Evolutionary conservation across 2,329 filamentous ascomycete species (phyloP).

Genomic region (Delphinella strobiligena): DNA sequence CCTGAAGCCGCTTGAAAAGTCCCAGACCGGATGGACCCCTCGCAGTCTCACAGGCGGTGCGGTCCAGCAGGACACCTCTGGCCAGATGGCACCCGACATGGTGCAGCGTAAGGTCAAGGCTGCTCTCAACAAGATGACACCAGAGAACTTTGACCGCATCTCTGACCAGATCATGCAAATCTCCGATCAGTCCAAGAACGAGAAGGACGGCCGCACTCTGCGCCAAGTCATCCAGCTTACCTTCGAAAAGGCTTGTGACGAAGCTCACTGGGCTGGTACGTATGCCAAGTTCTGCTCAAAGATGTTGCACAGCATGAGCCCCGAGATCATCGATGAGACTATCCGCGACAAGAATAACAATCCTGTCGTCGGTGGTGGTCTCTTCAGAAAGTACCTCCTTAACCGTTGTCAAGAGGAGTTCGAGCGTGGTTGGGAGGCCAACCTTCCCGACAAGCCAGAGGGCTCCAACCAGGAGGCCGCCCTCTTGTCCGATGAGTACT

Average conservation of each 20-base stretch:
- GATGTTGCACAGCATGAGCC: slow-evolving; percentile 91
- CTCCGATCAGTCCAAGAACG: slow-evolving; percentile 88
- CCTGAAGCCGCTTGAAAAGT: slow-evolving; percentile 63
- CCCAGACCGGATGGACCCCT: slow-evolving; percentile 81
- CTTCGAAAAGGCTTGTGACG: slow-evolving; percentile 97
- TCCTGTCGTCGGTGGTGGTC: slow-evolving; percentile 77
- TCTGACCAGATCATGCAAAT: slow-evolving; percentile 87
- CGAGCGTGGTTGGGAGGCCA: slow-evolving; percentile 90
- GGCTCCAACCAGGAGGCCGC: slow-evolving; percentile 59
- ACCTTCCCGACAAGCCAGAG: slow-evolving; percentile 68
- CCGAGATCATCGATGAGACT: slow-evolving; percentile 88
- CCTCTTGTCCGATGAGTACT: slow-evolving; percentile 94
- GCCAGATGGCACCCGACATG: slow-evolving; percentile 73
- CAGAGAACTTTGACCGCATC: slow-evolving; percentile 96
- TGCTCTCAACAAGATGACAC: slow-evolving; percentile 98
- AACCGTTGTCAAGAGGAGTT: slow-evolving; percentile 99
- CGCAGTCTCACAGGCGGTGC: slow-evolving; percentile 46
- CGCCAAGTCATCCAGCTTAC: slow-evolving; percentile 98
- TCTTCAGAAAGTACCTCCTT: slow-evolving; percentile 97
- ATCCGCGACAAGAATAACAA: slow-evolving; percentile 84
- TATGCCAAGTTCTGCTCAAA: slow-evolving; percentile 97
- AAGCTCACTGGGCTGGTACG: slow-evolving; percentile 97
- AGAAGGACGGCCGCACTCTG: slow-evolving; percentile 83
- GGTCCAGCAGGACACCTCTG: slow-evolving; percentile 34
- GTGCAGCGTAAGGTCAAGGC: slow-evolving; percentile 99